Percentiles rank a stretch among this genome's conserved stretches.
Evolutionary conservation across 1,284 basidiomycete genomes (phyloP).

Genomic region (Naganishia sp.): DNA sequence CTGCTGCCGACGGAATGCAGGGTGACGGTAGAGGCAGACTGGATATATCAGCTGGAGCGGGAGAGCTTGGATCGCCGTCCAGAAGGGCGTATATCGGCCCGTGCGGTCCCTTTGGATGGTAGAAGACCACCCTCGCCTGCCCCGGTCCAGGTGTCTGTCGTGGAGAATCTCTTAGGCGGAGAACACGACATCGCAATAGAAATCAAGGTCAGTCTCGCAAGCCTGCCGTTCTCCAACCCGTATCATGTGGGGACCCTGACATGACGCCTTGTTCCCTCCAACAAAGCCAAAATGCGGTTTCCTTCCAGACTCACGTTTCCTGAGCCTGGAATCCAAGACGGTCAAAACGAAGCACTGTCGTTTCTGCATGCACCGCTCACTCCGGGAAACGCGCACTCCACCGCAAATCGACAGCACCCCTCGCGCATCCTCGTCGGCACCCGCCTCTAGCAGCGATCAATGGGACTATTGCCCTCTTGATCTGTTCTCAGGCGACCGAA

Average conservation of each 20-base stretch:
- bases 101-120: too few relatives aligned
- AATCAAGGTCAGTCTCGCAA: slow-evolving; percentile 68
- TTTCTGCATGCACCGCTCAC: slow-evolving; percentile 77
- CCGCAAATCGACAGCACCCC: background rate
- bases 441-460: slow-evolving; percentile 55
- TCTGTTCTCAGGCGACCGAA: slow-evolving; percentile 69
- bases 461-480: slow-evolving; percentile 79
- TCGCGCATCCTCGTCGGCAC: slow-evolving; percentile 34
- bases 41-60: slow-evolving; percentile 63
- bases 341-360: slow-evolving; percentile 75
- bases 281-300: slow-evolving; percentile 94
- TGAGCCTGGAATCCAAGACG: slow-evolving; percentile 61
- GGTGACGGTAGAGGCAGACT: slow-evolving; percentile 61
- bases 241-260: slow-evolving; percentile 1
- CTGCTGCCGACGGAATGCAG: slow-evolving; percentile 63
- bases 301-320: slow-evolving; percentile 64
- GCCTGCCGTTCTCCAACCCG: background rate
- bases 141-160: slow-evolving; percentile 6
- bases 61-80: background rate
- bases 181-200: slow-evolving; percentile 67
- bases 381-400: slow-evolving; percentile 21
- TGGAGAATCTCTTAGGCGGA: slow-evolving; percentile 55
- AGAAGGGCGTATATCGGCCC: background rate
- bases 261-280: background rate
- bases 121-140: background rate